Evolutionary conservation across 805 yeast species (phyloP), one percentile per base, ranked within the genome.

Genomic region (Wickerhamomyces rabaulensis): DNA sequence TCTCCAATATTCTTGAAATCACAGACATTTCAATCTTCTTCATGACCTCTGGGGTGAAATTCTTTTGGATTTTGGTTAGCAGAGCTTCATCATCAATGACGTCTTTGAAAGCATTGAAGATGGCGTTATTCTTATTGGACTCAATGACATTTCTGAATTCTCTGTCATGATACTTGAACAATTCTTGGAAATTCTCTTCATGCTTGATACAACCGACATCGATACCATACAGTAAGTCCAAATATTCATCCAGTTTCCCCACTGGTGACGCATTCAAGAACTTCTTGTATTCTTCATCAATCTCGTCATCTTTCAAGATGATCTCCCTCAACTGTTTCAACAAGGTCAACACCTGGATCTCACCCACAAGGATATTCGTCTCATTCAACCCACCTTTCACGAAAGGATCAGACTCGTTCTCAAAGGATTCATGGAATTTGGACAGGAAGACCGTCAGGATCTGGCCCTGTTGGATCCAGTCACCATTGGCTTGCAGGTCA

Each of bases 1-100:
- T 82, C 57, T 84, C 90, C 41, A 84, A 65, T 1, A 77, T 74
- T 46, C 92, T 67, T 0, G 88, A 81, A 31, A 73, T 64, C 0
- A 84, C 70, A 0, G 84, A 80, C 21, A 75, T 63, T 48, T 61
- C 68, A 38, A 69, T 50, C 17, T 56, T 56, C 43, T 54, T 40
- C 7, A 53, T 38, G 3, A 44, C 62, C 15, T 51, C 38, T 15
- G 42, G 46, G 25, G 54, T 38, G 2, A 55, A 41, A 3, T 49
- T 22, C 10, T 33, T 21, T 10, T 26, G 38, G 13, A 38, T 35
- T 39, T 52, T 44, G 15, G 51, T 43, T 5, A 43, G 67, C 69
- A 46, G 46, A 50, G 22, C 60, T 16, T 43, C 43, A n/a, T 42
- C 52, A 17, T 54, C 58, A 39, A 66, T 60, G 0, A 58, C 31